Conservation (phyloP, 305 asterid species). For the Caryopteris hybrid region DNA sequence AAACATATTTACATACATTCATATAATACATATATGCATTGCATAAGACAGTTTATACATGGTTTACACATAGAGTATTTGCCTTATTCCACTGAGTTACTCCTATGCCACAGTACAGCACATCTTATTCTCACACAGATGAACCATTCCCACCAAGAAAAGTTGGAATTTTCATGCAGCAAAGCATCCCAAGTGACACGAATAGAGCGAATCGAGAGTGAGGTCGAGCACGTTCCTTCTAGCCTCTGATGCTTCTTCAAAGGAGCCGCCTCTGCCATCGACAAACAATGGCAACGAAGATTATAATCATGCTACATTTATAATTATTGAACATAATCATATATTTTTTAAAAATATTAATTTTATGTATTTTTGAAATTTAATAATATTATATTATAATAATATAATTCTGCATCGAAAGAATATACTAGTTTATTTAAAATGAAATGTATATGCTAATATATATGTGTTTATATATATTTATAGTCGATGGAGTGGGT, state of each 20-base stretch:
- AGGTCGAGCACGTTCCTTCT: constrained; percentile 76
- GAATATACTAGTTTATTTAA: too few relatives aligned
- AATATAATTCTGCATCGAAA: too few relatives aligned
- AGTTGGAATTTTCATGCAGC: constrained; percentile 30
- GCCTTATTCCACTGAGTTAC: neutral
- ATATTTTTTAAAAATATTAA: too few relatives aligned
- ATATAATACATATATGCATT: neutral
- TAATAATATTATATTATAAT: too few relatives aligned
- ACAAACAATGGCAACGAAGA: neutral
- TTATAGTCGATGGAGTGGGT: too few relatives aligned
- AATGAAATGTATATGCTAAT: too few relatives aligned
- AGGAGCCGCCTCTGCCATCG: constrained; percentile 34
- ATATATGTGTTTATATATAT: too few relatives aligned
- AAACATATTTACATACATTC: neutral
- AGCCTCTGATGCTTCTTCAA: constrained; percentile 40
- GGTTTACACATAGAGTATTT: neutral
- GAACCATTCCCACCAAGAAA: neutral
- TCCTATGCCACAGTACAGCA: constrained; percentile 14
- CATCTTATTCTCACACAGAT: constrained; percentile 24
- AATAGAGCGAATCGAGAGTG: constrained; percentile 59
- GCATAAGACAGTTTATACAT: neutral
- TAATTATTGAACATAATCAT: too few relatives aligned
- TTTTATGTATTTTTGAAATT: too few relatives aligned
- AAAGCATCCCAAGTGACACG: constrained; percentile 56
- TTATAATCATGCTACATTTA: too few relatives aligned